Evolutionary conservation across 2,329 filamentous ascomycete species (phyloP).

Genomic region (Blumeriella jaapii): DNA sequence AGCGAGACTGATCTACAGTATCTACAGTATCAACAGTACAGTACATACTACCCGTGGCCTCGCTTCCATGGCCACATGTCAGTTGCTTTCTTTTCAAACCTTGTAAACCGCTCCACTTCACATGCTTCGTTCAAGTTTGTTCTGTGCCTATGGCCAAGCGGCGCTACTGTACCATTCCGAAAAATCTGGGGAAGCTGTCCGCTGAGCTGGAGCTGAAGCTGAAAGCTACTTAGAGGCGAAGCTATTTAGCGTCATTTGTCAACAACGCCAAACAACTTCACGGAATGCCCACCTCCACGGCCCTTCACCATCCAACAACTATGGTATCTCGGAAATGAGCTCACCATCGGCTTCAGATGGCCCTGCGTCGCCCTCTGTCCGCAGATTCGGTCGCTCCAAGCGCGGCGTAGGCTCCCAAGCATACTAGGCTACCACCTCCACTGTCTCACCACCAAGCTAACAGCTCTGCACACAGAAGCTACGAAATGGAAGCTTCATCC

Average conservation of each 20-base stretch:
- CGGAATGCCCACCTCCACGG: too few species aligned
- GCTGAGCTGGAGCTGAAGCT: not conserved
- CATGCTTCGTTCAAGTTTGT: too few species aligned
- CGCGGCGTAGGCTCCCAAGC: constrained; percentile 18
- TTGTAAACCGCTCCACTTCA: too few species aligned
- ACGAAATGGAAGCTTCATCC: constrained; percentile 75
- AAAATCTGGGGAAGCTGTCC: constrained; percentile 8
- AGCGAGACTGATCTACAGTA: not conserved
- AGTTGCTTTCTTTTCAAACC: too few species aligned
- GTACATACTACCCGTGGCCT: too few species aligned
- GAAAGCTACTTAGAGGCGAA: too few species aligned
- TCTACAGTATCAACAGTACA: too few species aligned
- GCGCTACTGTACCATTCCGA: too few species aligned
- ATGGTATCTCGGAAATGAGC: constrained; percentile 24
- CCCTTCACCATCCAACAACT: constrained; percentile 5
- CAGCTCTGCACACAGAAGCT: constrained; percentile 44
- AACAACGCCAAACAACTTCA: too few species aligned
- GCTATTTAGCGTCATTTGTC: too few species aligned
- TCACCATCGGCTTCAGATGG: constrained; percentile 22
- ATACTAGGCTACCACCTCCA: not conserved
- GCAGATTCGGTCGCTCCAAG: constrained; percentile 17
- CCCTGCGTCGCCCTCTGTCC: constrained; percentile 16
- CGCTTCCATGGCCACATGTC: too few species aligned
- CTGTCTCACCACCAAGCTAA: constrained; percentile 2
- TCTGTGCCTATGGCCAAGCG: too few species aligned